These are phyloP conservation scores for Neoboletus subvelutipes DNA, from an alignment of 768 basidiomycete species.

Conservation along the genomic window DNA sequence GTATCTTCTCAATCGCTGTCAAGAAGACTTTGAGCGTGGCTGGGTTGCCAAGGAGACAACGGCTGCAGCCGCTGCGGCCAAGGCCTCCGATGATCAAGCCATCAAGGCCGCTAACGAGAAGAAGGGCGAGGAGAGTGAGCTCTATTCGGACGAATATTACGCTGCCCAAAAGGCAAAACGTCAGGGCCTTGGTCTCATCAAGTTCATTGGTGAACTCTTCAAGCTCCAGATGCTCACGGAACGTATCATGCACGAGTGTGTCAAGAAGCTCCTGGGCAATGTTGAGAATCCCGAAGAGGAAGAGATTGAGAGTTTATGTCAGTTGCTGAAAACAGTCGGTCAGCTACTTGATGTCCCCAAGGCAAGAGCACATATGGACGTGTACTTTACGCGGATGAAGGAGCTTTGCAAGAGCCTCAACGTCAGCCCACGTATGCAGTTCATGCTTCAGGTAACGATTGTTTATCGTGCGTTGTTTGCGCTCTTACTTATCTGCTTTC, in stretches of 20 bases:
- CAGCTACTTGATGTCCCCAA: slow-evolving; percentile 75
- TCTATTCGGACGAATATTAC: slow-evolving; percentile 96
- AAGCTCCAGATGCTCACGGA: slow-evolving; percentile 98
- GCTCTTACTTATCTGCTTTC: not conserved
- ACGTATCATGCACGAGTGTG: slow-evolving; percentile 98
- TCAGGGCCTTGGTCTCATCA: slow-evolving; percentile 93
- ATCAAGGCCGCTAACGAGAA: slow-evolving; percentile 66
- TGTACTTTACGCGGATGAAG: slow-evolving; percentile 91
- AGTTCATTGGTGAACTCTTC: slow-evolving; percentile 98
- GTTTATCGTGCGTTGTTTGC: not conserved
- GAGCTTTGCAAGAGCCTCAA: slow-evolving; percentile 72
- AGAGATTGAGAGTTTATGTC: slow-evolving; percentile 95
- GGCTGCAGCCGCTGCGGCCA: slow-evolving; percentile 80
- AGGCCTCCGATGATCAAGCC: slow-evolving; percentile 84
- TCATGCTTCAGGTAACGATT: slow-evolving; percentile 84
- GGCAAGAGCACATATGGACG: slow-evolving; percentile 83
- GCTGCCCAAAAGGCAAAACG: slow-evolving; percentile 96
- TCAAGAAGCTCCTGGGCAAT: slow-evolving; percentile 92
- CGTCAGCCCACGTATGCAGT: slow-evolving; percentile 85
- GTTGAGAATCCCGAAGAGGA: slow-evolving; percentile 96
- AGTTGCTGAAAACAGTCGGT: slow-evolving; percentile 88
- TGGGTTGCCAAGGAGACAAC: slow-evolving; percentile 90
- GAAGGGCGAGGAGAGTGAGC: slow-evolving; percentile 57
- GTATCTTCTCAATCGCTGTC: slow-evolving; percentile 94
- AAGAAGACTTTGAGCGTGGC: slow-evolving; percentile 96